These are phyloP conservation scores for Saxophila tyrrhenica DNA, from an alignment of 495 filamentous ascomycete species.

Conservation along the genomic window DNA sequence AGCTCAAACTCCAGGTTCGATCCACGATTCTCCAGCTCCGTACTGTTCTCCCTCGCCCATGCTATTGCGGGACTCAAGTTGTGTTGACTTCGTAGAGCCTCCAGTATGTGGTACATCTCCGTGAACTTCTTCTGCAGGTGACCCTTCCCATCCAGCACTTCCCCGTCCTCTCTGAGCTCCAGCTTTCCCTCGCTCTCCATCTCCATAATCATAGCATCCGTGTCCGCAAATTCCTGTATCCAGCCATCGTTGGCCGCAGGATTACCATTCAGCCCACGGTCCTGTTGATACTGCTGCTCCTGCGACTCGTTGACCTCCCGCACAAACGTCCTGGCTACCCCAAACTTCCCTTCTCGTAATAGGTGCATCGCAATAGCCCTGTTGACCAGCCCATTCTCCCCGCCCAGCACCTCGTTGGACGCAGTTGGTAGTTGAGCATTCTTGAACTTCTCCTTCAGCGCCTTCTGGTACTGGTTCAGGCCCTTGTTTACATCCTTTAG, in stretches of 20 bases:
- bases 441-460: constrained; percentile 60
- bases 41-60: constrained; percentile 66
- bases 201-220: constrained; percentile 1
- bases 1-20: constrained; percentile 94
- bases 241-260: not conserved
- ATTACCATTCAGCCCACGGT: not conserved
- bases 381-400: constrained; percentile 68
- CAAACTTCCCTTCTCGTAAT: constrained; percentile 85
- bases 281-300: not conserved
- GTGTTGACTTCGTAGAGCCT: constrained; percentile 52
- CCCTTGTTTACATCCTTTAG: constrained; percentile 68
- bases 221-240: constrained; percentile 11
- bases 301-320: constrained; percentile 41
- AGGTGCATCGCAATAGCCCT: constrained; percentile 94
- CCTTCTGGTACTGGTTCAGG: constrained; percentile 69
- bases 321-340: constrained; percentile 71
- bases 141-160: constrained; percentile 30
- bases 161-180: constrained; percentile 11
- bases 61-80: constrained; percentile 73
- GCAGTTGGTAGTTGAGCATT: constrained; percentile 48
- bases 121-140: constrained; percentile 66
- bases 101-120: constrained; percentile 82
- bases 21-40: constrained; percentile 63
- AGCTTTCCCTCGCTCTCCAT: not conserved
- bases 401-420: constrained; percentile 70